phyloP scores from a whole-genome alignment of 805 yeast genomes.

The Barnettozyma vustinii region DNA sequence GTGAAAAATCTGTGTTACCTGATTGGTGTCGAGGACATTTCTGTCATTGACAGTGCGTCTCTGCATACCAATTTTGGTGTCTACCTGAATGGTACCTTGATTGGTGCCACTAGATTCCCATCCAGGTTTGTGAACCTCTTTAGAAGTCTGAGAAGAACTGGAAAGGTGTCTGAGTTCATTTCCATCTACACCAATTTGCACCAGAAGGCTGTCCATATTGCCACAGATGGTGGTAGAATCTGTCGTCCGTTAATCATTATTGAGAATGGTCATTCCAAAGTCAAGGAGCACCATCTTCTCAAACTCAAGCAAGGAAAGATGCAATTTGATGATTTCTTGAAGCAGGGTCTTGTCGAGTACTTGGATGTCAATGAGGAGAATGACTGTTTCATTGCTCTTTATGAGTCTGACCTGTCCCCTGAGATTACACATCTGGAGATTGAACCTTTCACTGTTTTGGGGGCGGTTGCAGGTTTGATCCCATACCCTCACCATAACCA shows the following conservation, averaged over 20 bases:
- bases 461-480: slow-evolving; percentile 89
- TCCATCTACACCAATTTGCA: slow-evolving; percentile 87
- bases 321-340: slow-evolving; percentile 88
- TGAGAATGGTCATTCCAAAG: slow-evolving; percentile 63
- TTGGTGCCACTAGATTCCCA: slow-evolving; percentile 87
- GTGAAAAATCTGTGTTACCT: slow-evolving; percentile 68
- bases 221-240: slow-evolving; percentile 98
- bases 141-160: slow-evolving; percentile 75
- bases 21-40: slow-evolving; percentile 86
- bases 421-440: slow-evolving; percentile 86
- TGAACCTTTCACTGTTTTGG: slow-evolving; percentile 88
- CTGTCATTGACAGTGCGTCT: slow-evolving; percentile 74
- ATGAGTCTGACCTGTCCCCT: slow-evolving; percentile 57
- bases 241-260: slow-evolving; percentile 95
- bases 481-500: slow-evolving; percentile 93
- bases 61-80: slow-evolving; percentile 81
- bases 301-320: slow-evolving; percentile 61
- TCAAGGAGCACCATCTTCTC: slow-evolving; percentile 62
- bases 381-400: slow-evolving; percentile 86
- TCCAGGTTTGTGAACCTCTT: slow-evolving; percentile 73
- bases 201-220: slow-evolving; percentile 91
- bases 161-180: slow-evolving; percentile 83
- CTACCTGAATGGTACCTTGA: slow-evolving; percentile 87
- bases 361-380: slow-evolving; percentile 97
- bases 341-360: slow-evolving; percentile 86